Percentiles rank a stretch among this genome's conserved stretches.
Evolutionary conservation across 2,329 filamentous ascomycete species (phyloP).

Genomic region (Pyricularia sp.): DNA sequence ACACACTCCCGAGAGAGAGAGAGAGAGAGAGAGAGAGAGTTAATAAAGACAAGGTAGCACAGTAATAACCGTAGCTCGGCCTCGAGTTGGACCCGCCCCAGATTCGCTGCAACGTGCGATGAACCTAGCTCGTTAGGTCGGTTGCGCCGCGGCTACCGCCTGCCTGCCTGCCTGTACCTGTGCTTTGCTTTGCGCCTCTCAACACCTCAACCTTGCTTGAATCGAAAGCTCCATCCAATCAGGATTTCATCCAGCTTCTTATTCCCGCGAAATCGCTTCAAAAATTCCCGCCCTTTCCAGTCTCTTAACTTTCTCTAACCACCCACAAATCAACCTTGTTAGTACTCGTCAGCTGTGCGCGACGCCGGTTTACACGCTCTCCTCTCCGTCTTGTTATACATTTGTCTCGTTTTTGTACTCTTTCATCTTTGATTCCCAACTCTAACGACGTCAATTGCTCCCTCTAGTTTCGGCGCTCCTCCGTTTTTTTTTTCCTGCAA

Average conservation of each 20-base stretch:
- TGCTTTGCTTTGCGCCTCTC: background rate
- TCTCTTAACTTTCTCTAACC: background rate
- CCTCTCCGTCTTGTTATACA: conserved; percentile 1
- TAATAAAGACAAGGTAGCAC: background rate
- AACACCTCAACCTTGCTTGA: background rate
- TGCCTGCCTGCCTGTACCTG: background rate
- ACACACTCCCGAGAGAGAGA: background rate
- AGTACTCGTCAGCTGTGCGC: background rate
- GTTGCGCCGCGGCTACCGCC: background rate
- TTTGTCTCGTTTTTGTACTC: conserved; percentile 1
- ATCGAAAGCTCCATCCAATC: background rate
- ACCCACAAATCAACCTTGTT: background rate
- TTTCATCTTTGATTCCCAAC: conserved; percentile 4
- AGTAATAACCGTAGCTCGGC: background rate
- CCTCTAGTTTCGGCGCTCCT: background rate
- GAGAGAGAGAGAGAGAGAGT: no score
- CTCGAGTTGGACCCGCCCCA: background rate
- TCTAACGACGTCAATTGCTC: background rate
- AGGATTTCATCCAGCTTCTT: background rate
- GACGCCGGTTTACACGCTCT: background rate
- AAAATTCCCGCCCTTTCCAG: background rate
- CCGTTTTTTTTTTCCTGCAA: background rate
- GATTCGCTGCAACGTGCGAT: background rate
- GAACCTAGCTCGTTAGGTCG: background rate
- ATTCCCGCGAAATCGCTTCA: background rate